Conservation (phyloP, 495 filamentous ascomycete genomes). For the Xylaria venustula region DNA sequence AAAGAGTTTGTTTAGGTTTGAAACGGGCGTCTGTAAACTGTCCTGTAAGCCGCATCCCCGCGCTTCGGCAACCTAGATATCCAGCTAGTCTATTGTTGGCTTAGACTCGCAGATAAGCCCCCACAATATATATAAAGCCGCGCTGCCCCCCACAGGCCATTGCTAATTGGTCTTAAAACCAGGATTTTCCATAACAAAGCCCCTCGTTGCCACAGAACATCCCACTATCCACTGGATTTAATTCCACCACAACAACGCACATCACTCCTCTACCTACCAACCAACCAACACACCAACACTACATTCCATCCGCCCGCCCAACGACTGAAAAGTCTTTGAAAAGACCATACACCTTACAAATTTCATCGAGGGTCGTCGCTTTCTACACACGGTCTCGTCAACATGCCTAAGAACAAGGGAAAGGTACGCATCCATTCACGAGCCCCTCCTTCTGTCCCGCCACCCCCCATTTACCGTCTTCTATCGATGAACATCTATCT, state of each 20-base stretch:
- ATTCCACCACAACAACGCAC: constrained; percentile 2
- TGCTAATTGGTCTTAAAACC: background rate
- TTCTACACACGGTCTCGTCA: constrained; percentile 25
- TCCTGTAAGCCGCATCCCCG: no score
- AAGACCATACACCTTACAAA: background rate
- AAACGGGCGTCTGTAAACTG: no score
- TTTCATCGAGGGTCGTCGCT: background rate
- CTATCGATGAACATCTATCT: background rate
- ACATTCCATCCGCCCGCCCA: background rate
- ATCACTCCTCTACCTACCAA: background rate
- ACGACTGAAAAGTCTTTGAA: background rate
- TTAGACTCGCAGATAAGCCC: no score
- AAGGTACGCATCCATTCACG: constrained; percentile 61
- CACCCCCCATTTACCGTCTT: constrained; percentile 17
- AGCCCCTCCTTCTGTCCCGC: constrained; percentile 22
- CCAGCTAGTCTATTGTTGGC: no score
- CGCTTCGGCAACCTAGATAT: no score
- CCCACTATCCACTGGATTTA: constrained; percentile 9
- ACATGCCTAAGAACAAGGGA: constrained; percentile 98
- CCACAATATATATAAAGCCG: background rate
- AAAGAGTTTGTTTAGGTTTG: no score
- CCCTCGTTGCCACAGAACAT: constrained; percentile 15
- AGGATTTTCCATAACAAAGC: constrained; percentile 3
- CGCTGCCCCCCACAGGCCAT: background rate
- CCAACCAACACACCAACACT: no score